A percentile compares a stretch with the other conserved stretches of the same genome.
These are phyloP conservation scores for Tephrocybe sp. DNA, from an alignment of 768 basidiomycete species.

Conservation along the genomic window DNA sequence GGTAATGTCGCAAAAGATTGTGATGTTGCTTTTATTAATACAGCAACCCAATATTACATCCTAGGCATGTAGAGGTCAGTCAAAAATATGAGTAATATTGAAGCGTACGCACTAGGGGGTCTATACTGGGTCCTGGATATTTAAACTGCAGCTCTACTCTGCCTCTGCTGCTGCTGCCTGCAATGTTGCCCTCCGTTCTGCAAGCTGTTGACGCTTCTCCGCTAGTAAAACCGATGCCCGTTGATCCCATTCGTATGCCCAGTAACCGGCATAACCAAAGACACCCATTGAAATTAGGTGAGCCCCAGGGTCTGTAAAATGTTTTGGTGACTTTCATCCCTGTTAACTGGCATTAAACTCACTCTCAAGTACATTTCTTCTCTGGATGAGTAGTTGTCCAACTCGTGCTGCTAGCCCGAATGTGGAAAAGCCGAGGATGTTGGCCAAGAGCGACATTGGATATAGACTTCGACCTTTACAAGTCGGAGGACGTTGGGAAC, in stretches of 20 bases:
- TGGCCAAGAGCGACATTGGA: slow-evolving; percentile 62
- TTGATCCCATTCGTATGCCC: slow-evolving; percentile 64
- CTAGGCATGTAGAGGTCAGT: slow-evolving; percentile 1
- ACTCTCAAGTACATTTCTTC: slow-evolving; percentile 78
- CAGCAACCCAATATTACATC: slow-evolving; percentile 4
- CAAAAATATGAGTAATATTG: not conserved
- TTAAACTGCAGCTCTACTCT: slow-evolving; percentile 4
- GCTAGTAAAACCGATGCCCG: slow-evolving; percentile 60
- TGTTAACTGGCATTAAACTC: slow-evolving; percentile 30
- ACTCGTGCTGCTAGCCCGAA: slow-evolving; percentile 83
- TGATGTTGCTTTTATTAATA: slow-evolving; percentile 6
- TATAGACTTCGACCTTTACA: slow-evolving; percentile 1
- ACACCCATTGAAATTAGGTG: slow-evolving; percentile 66
- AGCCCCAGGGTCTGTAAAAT: slow-evolving; percentile 59
- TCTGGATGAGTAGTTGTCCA: slow-evolving; percentile 86
- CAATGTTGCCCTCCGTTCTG: slow-evolving; percentile 40
- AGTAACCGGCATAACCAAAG: slow-evolving; percentile 76
- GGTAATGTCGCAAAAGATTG: not conserved
- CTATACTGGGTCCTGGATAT: slow-evolving; percentile 12
- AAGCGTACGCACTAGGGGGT: slow-evolving; percentile 10
- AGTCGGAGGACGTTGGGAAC: slow-evolving; percentile 14
- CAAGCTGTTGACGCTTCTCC: slow-evolving; percentile 60
- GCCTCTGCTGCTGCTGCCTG: slow-evolving; percentile 23
- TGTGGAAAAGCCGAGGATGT: slow-evolving; percentile 72
- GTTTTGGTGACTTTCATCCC: not conserved